Percentiles rank a stretch among this genome's conserved stretches.
Conservation (phyloP, 1,284 basidiomycete genomes). For the Mrakiaceae sp. region DNA sequence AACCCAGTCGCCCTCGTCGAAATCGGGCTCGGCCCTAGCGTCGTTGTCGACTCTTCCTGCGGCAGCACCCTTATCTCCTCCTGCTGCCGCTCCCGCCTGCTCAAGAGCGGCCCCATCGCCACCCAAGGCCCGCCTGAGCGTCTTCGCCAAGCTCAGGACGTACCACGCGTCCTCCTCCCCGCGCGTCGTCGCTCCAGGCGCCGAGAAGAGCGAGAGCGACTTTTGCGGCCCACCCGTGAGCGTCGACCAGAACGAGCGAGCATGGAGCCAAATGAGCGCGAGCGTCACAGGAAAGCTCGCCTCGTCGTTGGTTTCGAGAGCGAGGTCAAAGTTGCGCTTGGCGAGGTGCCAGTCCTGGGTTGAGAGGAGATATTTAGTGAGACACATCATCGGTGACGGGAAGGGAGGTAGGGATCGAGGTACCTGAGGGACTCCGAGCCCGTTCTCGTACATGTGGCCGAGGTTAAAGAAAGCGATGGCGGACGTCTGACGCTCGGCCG, state of each 20-base stretch:
- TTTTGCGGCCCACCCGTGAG: conserved; percentile 50
- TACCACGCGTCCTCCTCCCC: not conserved
- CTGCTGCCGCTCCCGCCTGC: not conserved
- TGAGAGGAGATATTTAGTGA: not conserved
- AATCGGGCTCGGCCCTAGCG: not conserved
- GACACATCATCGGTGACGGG: not conserved
- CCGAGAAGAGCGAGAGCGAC: conserved; percentile 21
- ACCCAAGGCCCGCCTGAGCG: not conserved
- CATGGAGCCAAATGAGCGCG: conserved; percentile 70
- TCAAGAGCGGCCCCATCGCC: conserved; percentile 1
- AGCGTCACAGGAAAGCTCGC: conserved; percentile 79
- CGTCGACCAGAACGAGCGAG: conserved; percentile 71
- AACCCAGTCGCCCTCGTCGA: conserved; percentile 7
- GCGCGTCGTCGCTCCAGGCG: conserved; percentile 18
- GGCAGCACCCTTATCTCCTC: not conserved
- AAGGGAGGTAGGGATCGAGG: conserved; percentile 18
- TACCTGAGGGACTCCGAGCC: conserved; percentile 75
- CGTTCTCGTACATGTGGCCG: conserved; percentile 98
- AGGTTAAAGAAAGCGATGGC: conserved; percentile 97
- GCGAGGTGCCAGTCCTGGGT: conserved; percentile 85
- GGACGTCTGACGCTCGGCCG: conserved; percentile 78
- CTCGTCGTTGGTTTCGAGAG: conserved; percentile 72
- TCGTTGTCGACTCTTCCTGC: not conserved
- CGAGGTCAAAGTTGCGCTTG: conserved; percentile 88
- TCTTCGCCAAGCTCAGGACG: not conserved